phyloP scores from a whole-genome alignment of 2,329 filamentous ascomycete genomes.

The Cercospora sp. region DNA sequence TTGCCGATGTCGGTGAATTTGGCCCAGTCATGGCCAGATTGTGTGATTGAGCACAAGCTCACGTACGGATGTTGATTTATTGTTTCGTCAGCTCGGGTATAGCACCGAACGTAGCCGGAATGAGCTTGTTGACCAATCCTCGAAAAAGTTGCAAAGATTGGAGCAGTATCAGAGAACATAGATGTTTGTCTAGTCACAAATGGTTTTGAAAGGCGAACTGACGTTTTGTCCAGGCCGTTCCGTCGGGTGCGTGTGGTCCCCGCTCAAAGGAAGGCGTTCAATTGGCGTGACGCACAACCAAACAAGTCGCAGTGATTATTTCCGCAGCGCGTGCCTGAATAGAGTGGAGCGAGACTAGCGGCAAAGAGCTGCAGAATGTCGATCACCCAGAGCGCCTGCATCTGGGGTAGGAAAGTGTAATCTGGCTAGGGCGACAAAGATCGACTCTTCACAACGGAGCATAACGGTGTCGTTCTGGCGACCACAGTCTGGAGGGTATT shows the following conservation, averaged over 20 bases:
- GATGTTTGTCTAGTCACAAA: not conserved
- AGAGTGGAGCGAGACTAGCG: constrained; percentile 6
- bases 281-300: constrained; percentile 7
- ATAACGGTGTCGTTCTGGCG: not conserved
- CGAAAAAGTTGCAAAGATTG: not conserved
- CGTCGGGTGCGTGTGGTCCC: constrained; percentile 1
- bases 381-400: constrained; percentile 6
- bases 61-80: not conserved
- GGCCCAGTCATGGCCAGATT: constrained; percentile 16
- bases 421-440: not conserved
- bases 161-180: not conserved
- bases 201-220: not conserved
- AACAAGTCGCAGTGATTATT: constrained; percentile 10
- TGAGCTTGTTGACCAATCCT: not conserved
- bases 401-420: constrained; percentile 7
- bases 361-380: constrained; percentile 11
- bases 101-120: not conserved
- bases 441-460: not conserved
- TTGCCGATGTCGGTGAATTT: constrained; percentile 12
- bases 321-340: constrained; percentile 10
- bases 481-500: not conserved
- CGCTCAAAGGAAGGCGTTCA: constrained; percentile 6
- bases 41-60: not conserved
- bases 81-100: not conserved
- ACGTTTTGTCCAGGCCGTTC: not conserved